phyloP scores from a whole-genome alignment of 495 filamentous ascomycete species.

The Aspergillus funiculosus region DNA sequence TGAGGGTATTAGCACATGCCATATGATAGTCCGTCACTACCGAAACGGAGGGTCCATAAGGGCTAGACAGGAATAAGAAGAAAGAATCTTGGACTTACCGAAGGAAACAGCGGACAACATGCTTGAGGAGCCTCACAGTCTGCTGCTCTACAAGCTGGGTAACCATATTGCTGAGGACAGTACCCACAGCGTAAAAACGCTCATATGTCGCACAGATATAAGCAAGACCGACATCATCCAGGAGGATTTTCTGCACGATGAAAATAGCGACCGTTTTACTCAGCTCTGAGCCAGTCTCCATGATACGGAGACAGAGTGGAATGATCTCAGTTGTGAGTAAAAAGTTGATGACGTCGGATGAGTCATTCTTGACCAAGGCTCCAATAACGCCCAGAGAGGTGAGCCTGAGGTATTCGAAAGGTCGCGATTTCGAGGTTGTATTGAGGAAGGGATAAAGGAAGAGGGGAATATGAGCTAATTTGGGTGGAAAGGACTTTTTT shows the following conservation, averaged over 20 bases:
- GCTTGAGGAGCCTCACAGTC: slow-evolving; percentile 92
- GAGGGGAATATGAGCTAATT: slow-evolving; percentile 89
- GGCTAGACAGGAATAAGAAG: no score
- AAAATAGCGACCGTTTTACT: slow-evolving; percentile 99
- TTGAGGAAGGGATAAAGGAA: slow-evolving; percentile 99
- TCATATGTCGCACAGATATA: slow-evolving; percentile 99
- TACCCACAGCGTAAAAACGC: slow-evolving; percentile 98
- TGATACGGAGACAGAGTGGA: slow-evolving; percentile 93
- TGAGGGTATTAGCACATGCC: slow-evolving; percentile 16
- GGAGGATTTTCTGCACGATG: slow-evolving; percentile 98
- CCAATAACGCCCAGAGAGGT: slow-evolving; percentile 98
- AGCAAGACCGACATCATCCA: slow-evolving; percentile 94
- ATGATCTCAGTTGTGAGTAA: slow-evolving; percentile 98
- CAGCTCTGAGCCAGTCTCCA: slow-evolving; percentile 98
- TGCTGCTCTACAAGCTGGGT: slow-evolving; percentile 95
- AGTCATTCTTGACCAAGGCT: slow-evolving; percentile 97
- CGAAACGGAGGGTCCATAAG: no score
- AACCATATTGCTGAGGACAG: slow-evolving; percentile 98
- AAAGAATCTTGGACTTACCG: slow-evolving; percentile 49
- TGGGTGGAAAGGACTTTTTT: not conserved
- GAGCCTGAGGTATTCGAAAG: slow-evolving; percentile 95
- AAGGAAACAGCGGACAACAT: slow-evolving; percentile 96
- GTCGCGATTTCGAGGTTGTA: slow-evolving; percentile 95
- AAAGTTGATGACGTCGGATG: slow-evolving; percentile 97
- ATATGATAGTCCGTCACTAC: not conserved